Base-by-base conservation (phyloP, 805 yeast species). In the Cyberlindnera americana region DNA sequence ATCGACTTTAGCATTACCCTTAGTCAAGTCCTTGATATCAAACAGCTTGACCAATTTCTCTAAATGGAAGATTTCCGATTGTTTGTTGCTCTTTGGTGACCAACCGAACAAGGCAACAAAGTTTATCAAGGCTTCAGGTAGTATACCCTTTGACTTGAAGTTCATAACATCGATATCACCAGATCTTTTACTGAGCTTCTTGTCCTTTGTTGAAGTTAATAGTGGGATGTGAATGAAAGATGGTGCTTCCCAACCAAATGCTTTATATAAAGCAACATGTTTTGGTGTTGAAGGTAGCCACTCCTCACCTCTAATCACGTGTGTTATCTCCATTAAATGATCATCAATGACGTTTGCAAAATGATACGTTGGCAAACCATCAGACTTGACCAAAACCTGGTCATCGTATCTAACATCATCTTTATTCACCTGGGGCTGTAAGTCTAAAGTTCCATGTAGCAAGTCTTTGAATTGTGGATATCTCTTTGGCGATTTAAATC, bases 201-300 rank as follows among this genome's bases (percentile, higher is more conserved):
- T 83, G 53, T 83, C 88, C 31, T 62, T 66, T 5, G 77, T 56
- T 3, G 87, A 77, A 0, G 96, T 89, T 40, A 93, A 62, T 27
- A 93, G 65, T 0, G 99, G 99, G 35, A 93, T 83, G 57, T 93
- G 99, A n/a, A 84, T 71, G 58, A 78, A 93, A 15, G 70, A 54
- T 0, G 99, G 99, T 1, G 83, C 77, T 0, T 54, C 48, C 97
- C 97, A 91, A 0, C 85, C 87, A 57, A 91, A 82, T 0, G 96
- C 95, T 14, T 72, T 52, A 57, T 93, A 95, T 37, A 93, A 60
- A 0, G 96, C 91, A 33, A 89, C 71, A 55, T 93, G 99, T 53
- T 90, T 91, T 2, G 97, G 96, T 0, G 99, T 93, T 0, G 98
- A 87, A 1, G 95, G 84, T 10, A 93, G 65, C 99, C 99, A 93